Conservation (phyloP, 352 stramenopile genomes). For the Globisporangium spinosum region DNA sequence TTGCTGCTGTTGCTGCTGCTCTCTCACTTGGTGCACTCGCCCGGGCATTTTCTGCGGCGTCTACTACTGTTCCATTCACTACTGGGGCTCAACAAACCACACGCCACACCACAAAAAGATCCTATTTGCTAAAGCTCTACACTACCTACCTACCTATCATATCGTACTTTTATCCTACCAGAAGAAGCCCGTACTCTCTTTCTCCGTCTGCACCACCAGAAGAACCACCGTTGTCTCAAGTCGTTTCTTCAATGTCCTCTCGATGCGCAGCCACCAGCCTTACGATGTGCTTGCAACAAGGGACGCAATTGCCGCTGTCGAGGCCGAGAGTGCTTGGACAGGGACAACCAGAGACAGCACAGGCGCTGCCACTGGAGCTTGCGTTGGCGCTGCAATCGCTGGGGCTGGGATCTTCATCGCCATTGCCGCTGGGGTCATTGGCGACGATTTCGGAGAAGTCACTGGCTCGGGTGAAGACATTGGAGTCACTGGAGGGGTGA, state of each 20-base stretch:
- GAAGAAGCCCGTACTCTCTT: conserved; percentile 13
- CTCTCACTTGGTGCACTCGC: conserved; percentile 10
- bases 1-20: conserved; percentile 13
- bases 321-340: background rate
- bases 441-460: conserved; percentile 2
- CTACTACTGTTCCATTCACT: conserved; percentile 14
- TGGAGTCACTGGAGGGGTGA: conserved; percentile 17
- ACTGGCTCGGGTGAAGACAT: conserved; percentile 14
- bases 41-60: background rate
- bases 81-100: conserved; percentile 10
- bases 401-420: conserved; percentile 4
- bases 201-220: background rate
- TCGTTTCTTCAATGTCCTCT: background rate
- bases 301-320: conserved; percentile 15
- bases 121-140: conserved; percentile 18
- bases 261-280: background rate
- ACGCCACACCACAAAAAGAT: conserved; percentile 19
- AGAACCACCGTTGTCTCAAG: background rate
- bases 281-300: conserved; percentile 20
- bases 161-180: conserved; percentile 17
- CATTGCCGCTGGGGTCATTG: conserved; percentile 12
- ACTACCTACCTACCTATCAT: conserved; percentile 21
- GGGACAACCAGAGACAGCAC: background rate
- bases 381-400: conserved; percentile 1
- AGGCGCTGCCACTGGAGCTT: background rate